These are phyloP conservation scores for Fereydounia khargensis DNA, from an alignment of 1,284 basidiomycete species.

Conservation along the genomic window DNA sequence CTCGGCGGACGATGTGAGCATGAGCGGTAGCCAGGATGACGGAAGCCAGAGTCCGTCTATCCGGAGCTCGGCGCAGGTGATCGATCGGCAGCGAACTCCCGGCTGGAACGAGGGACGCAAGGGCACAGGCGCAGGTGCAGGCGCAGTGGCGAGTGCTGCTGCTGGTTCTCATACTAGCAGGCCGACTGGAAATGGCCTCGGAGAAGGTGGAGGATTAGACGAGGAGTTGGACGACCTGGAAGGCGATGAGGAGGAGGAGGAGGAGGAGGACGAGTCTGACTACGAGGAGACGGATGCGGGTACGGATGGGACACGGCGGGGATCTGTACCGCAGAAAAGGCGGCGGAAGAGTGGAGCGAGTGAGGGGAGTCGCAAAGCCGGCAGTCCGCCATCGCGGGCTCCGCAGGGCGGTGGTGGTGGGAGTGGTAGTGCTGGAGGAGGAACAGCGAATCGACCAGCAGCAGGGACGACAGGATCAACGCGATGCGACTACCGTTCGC, in stretches of 20 bases:
- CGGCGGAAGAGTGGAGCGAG: neutral
- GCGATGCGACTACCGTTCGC: slow-evolving; percentile 54
- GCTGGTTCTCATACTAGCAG: too few relatives aligned
- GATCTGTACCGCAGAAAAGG: slow-evolving; percentile 1
- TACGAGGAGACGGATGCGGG: slow-evolving; percentile 18
- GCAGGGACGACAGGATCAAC: slow-evolving; percentile 17
- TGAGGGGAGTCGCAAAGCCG: slow-evolving; percentile 1
- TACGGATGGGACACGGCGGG: too few relatives aligned
- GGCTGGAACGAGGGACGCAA: too few relatives aligned
- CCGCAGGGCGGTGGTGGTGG: neutral
- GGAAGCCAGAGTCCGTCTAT: slow-evolving; percentile 42
- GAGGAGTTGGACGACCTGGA: slow-evolving; percentile 24
- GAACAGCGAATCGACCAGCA: neutral
- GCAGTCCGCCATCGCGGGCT: neutral
- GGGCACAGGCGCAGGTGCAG: too few relatives aligned
- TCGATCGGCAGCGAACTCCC: slow-evolving; percentile 6
- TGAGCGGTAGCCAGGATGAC: slow-evolving; percentile 20
- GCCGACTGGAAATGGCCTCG: too few relatives aligned
- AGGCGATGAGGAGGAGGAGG: slow-evolving; percentile 13
- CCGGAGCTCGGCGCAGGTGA: slow-evolving; percentile 36
- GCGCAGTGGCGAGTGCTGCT: too few relatives aligned
- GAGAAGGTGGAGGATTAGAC: too few relatives aligned
- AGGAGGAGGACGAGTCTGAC: slow-evolving; percentile 21
- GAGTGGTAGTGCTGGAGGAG: neutral
- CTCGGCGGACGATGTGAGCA: slow-evolving; percentile 5